Evolutionary conservation across 2,329 filamentous ascomycete genomes (phyloP), one percentile per base, ranked within the genome.

Genomic region (Sporothrix inflata): DNA sequence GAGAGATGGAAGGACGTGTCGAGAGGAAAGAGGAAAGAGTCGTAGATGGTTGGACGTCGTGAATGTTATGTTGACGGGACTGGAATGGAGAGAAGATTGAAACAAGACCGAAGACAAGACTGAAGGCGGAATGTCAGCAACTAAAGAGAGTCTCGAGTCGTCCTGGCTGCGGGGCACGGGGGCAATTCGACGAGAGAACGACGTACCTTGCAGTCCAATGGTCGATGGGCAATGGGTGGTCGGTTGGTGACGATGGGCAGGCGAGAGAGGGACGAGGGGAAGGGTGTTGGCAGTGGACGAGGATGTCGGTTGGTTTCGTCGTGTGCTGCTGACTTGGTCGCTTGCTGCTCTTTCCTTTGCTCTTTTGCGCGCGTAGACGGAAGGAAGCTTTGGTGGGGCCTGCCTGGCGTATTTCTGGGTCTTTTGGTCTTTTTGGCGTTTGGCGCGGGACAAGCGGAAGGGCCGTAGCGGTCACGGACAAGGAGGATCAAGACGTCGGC

Each of bases 361-460:
- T 6, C 47, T 38, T 38, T 74, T 74, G 73, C 73, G 47, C 45
- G 65, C 47, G 47, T 51, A 68, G 65, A 68, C 24, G 45, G 63
- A 66, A 66, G 27, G 47, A 51, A 55, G 65, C 65, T 53, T 40
- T 68, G 65, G 65, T 68, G 65, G 65, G 63, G 63, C 63, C 63
- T 30, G 30, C 24, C n/a, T 42, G 57, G 34, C 38, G 57, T 42
- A 42, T 12, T 40, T 40, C 19, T 61, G 57, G 30, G 55, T 38
- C 55, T 38, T 42, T 9, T 42, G 60, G 34, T 38, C 24, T 7
- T 16, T 60, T 60, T 11, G 60, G 63, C 42, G 63, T 65, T 45
- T 65, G 45, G 63, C 16, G 63, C 63, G 42, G 63, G 42, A 67
- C 63, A 51, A 38, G 63, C 42, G 63, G 42, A 34, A 67, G 61